Evolutionary conservation across 176 grass and related monocot genomes (phyloP).

Genomic region (Bromus sterilis): DNA sequence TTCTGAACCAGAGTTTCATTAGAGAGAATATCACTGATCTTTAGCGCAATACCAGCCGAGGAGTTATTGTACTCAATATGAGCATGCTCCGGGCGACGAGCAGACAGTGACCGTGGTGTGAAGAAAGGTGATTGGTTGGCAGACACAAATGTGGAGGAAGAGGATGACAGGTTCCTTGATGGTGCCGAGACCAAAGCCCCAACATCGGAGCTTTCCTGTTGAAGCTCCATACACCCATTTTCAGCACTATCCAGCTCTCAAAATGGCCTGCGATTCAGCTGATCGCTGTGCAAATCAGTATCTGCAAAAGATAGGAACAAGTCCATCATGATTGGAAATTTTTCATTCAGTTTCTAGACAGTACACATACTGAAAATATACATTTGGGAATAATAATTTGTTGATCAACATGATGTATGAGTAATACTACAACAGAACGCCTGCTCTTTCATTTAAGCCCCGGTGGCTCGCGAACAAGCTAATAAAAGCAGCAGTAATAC

Average conservation of each 20-base stretch:
- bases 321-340: neutral
- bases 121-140: conserved; percentile 94
- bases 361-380: neutral
- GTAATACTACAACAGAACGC: neutral
- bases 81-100: conserved; percentile 20
- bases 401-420: neutral
- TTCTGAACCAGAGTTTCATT: conserved; percentile 3
- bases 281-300: conserved; percentile 1
- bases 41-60: conserved; percentile 17
- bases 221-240: conserved; percentile 99
- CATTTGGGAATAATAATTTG: neutral
- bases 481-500: neutral
- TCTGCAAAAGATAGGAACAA: conserved; percentile 24
- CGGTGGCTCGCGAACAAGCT: too few species aligned
- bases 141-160: conserved; percentile 90
- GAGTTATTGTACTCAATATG: conserved; percentile 11
- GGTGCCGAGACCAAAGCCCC: conserved; percentile 55
- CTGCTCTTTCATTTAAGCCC: neutral
- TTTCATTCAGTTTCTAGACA: neutral
- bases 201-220: conserved; percentile 74
- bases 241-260: conserved; percentile 39
- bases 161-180: conserved; percentile 76
- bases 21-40: conserved; percentile 45
- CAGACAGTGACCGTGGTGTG: conserved; percentile 60
- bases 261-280: conserved; percentile 21